Evolutionary conservation across 306 rosid genomes (phyloP), one percentile per base, ranked within the genome.

Genomic region (Begonia fuchsioides): DNA sequence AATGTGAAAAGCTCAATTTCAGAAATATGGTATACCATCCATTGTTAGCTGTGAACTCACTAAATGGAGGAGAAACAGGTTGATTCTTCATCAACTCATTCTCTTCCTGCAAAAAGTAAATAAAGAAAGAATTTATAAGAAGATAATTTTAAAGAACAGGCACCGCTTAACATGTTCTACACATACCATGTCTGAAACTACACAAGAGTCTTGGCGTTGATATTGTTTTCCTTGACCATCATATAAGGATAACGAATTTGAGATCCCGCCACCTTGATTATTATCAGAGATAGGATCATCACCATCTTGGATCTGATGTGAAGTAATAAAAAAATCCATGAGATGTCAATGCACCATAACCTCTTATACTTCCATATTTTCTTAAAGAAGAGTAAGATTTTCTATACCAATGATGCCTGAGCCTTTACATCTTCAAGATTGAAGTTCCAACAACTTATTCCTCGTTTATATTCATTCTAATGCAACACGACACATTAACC

Each of bases 391-490:
- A 19, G 26, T 2, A 19, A 19, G 26, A 4, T 4, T 19, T 2
- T 4, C 4, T 19, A 19, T 72, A 88, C 97, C 84, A 88, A 62
- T 54, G 96, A 77, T 67, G 93, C 93, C 74, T 81, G 86, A 59
- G 87, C 83, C 77, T 72, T 84, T 76, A 88, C 67, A 51, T 84
- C 86, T 8, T 88, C 95, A 39, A 80, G 80, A 67, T 88, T 77
- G 75, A 88, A 88, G 69, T 78, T 79, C 97, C 97, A 88, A 40
- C 90, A 69, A 52, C 97, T 88, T 51, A 88, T 81, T 57, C 97
- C 97, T 49, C 97, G 73, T 68, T 88, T 88, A 59, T 88, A 88
- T 74, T 88, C 93, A 56, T 58, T 74, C 97, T 90, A 19, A 19
- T 19, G 2, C 26, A 19, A 19, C 26, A 4, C 4, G 26, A 19